Base-by-base conservation (phyloP, 192 early-diverging fungal genomes). In the Phlyctochytrium planicorne region DNA sequence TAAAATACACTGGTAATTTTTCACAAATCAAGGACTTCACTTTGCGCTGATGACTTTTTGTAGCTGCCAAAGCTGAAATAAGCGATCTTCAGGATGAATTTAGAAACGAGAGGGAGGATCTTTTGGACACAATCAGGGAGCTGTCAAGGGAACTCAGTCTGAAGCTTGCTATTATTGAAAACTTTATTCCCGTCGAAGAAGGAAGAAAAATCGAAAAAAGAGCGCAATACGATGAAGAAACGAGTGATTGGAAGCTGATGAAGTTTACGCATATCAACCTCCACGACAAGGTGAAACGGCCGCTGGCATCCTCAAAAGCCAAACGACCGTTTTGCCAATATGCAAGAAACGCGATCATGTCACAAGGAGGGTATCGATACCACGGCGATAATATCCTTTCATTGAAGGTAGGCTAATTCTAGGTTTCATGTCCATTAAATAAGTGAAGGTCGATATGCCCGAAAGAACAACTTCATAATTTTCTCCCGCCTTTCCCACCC, bases 1-100 rank as follows among this genome's bases (percentile, higher is more conserved):
- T 71, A 0, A 80, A 82, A 35, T 66, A 87, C 16, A 81, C 85
- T 53, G 40, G 40, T 47, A n/a, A n/a, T n/a, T n/a, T n/a, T n/a
- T n/a, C n/a, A 47, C 40, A 47, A 47, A 20, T 20, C 20, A 47
- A 47, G 20, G 40, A 20, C 40, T 20, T 6, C 20, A 47, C 6
- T n/a, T n/a, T n/a, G n/a, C n/a, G n/a, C 6, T 6, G 40, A 47
- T 47, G 20, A 47, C 40, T 6, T 47, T 47, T 20, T 20, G 40
- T 14, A 47, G 64, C 68, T 25, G 70, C 74, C 29, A 87, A 87
- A 56, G 53, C 71, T 0, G 86, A 88, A 60, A 85, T 87, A 37
- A 74, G 71, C 60, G 85, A 88, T 37, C 62, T 86, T 25, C 75
- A 87, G 57, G 85, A 87, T 70, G 84, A 87, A 65, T 87, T 87